A percentile compares a stretch with the other conserved stretches of the same genome.
Conservation (phyloP, 2,329 filamentous ascomycete genomes). For the Sphaceloma murrayae region DNA sequence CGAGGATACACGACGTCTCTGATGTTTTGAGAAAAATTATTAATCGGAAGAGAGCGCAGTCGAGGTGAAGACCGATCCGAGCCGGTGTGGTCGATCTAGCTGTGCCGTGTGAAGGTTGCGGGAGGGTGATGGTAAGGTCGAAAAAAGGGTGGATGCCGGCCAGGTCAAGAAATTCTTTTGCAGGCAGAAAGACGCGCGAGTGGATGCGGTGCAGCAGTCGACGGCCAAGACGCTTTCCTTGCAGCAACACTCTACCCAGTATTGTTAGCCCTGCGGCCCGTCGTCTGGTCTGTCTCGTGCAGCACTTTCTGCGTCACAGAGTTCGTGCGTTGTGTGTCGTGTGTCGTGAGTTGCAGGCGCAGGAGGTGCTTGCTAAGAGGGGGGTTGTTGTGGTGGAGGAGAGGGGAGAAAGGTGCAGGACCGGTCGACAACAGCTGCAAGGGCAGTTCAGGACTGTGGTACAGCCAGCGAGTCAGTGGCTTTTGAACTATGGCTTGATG, state of each 20-base stretch:
- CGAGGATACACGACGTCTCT: neutral
- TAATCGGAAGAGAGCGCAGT: no score
- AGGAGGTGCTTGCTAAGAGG: conserved; percentile 4
- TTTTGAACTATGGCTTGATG: neutral
- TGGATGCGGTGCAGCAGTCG: conserved; percentile 5
- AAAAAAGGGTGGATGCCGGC: conserved; percentile 6
- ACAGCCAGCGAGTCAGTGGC: conserved; percentile 10
- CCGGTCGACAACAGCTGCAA: conserved; percentile 1
- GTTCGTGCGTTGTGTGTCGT: conserved; percentile 1
- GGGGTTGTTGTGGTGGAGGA: no score
- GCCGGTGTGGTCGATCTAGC: conserved; percentile 6
- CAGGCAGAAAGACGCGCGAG: neutral
- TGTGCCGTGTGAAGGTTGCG: neutral
- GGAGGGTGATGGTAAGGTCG: conserved; percentile 1
- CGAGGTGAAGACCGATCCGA: no score
- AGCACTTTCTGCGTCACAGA: neutral
- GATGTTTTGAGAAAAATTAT: no score
- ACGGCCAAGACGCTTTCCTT: no score
- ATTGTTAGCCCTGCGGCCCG: neutral
- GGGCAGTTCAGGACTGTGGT: conserved; percentile 12
- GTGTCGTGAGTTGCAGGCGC: conserved; percentile 6
- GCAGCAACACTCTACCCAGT: no score
- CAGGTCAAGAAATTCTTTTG: neutral
- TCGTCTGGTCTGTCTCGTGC: neutral
- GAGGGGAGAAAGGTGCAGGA: neutral